Evolutionary conservation across 2,329 filamentous ascomycete species (phyloP).

Genomic region (Calonectria pteridis): DNA sequence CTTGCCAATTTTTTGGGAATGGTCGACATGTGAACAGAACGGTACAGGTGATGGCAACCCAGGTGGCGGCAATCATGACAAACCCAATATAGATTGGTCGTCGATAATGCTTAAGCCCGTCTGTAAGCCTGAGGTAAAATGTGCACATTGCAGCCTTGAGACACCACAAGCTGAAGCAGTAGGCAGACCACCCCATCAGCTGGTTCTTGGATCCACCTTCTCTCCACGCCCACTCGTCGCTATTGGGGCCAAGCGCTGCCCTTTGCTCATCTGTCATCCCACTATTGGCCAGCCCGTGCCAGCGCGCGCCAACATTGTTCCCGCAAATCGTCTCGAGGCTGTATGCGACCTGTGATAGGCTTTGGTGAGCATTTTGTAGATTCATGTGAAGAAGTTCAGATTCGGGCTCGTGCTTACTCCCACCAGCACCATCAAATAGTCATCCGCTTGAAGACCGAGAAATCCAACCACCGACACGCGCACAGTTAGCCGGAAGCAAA

Average conservation of each 20-base stretch:
- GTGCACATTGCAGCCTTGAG: background rate
- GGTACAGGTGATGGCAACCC: background rate
- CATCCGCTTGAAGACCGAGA: background rate
- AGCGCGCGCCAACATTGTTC: background rate
- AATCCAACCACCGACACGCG: background rate
- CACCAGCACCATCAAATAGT: background rate
- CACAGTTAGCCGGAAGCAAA: background rate
- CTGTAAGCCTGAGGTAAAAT: background rate
- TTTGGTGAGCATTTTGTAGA: background rate
- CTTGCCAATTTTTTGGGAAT: background rate
- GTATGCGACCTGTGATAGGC: background rate
- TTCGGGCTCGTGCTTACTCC: background rate
- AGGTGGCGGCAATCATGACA: background rate
- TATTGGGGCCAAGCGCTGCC: background rate
- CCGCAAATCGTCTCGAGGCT: background rate
- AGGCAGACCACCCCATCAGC: background rate
- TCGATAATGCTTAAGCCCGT: background rate
- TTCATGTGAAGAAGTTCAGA: background rate
- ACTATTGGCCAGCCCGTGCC: background rate
- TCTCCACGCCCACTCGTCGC: background rate
- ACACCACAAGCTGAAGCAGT: background rate
- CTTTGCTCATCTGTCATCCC: background rate
- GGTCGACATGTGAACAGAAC: background rate
- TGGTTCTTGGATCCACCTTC: background rate
- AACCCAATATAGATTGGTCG: background rate